Conservation (phyloP, 2,329 filamentous ascomycete species). For the Fusarium xylarioides region DNA sequence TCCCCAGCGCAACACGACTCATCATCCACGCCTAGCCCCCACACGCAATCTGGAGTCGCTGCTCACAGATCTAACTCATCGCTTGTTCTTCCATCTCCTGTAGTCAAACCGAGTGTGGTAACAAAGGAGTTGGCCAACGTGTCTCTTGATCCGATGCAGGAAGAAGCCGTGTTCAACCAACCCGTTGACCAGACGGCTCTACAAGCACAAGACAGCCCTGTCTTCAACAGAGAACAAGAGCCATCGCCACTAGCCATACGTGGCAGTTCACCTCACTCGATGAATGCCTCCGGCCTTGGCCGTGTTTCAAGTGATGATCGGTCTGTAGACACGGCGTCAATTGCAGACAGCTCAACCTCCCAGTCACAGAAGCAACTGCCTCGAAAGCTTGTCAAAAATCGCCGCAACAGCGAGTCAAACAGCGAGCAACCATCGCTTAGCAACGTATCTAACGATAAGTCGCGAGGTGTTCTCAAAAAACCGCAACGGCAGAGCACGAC, state of each 20-base stretch:
- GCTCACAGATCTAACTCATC: conserved; percentile 17
- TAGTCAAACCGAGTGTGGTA: conserved; percentile 3
- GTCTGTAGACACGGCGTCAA: conserved; percentile 42
- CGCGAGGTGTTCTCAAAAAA: conserved; percentile 52
- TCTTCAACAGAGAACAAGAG: conserved; percentile 33
- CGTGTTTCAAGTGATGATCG: conserved; percentile 48
- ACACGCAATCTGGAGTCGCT: conserved; percentile 3
- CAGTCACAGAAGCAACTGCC: conserved; percentile 49
- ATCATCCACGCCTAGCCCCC: conserved; percentile 5
- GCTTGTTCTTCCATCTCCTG: conserved; percentile 7
- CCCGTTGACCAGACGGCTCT: conserved; percentile 42
- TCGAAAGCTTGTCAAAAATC: conserved; percentile 55
- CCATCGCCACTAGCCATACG: conserved; percentile 34
- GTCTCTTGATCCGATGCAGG: conserved; percentile 44
- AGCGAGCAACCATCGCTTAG: conserved; percentile 42
- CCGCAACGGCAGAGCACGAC: conserved; percentile 44
- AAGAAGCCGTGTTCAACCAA: conserved; percentile 47
- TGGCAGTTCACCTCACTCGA: conserved; percentile 37
- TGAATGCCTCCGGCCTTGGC: conserved; percentile 36
- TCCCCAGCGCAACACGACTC: neutral
- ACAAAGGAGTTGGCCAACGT: conserved; percentile 11
- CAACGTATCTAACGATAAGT: conserved; percentile 22
- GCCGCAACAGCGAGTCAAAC: conserved; percentile 49
- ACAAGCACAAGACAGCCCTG: conserved; percentile 41
- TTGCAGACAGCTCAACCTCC: conserved; percentile 34